phyloP scores from a whole-genome alignment of 2,329 filamentous ascomycete genomes.

The Aspergillus sp. region DNA sequence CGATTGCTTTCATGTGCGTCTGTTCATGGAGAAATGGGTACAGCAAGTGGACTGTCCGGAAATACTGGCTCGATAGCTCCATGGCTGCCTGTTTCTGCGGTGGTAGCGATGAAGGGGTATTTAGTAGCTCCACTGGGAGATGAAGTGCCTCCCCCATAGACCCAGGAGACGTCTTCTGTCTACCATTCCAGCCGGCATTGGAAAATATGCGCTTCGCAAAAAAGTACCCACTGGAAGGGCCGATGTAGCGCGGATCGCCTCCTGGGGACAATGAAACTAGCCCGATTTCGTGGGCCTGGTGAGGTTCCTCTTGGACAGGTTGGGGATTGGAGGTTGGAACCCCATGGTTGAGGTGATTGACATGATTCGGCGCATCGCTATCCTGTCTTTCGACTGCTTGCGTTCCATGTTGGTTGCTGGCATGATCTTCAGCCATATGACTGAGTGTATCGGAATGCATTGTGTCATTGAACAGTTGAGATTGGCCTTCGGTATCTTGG shows the following conservation, averaged over 20 bases:
- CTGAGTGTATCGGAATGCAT: neutral
- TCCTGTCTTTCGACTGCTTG: neutral
- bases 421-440: neutral
- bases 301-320: neutral
- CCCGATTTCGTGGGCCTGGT: slow-evolving; percentile 51
- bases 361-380: neutral
- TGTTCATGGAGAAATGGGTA: slow-evolving; percentile 52
- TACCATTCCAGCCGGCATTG: slow-evolving; percentile 28
- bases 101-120: slow-evolving; percentile 28
- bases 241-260: slow-evolving; percentile 51
- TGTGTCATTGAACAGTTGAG: neutral
- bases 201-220: slow-evolving; percentile 51
- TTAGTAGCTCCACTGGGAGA: slow-evolving; percentile 24
- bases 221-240: slow-evolving; percentile 56
- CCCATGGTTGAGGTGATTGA: neutral
- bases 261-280: slow-evolving; percentile 50
- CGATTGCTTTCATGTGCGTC: slow-evolving; percentile 36
- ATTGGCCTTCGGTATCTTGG: slow-evolving; percentile 15
- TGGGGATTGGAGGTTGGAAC: neutral
- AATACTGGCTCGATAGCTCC: slow-evolving; percentile 48
- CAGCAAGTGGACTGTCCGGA: slow-evolving; percentile 47
- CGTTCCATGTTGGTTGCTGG: neutral
- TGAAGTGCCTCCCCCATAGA: slow-evolving; percentile 6
- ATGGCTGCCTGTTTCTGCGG: slow-evolving; percentile 35
- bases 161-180: slow-evolving; percentile 3